A percentile compares a stretch with the other conserved stretches of the same genome.
phyloP scores from a whole-genome alignment of 371 early-diverging fungal genomes.

The Rhizopus microsporus region DNA sequence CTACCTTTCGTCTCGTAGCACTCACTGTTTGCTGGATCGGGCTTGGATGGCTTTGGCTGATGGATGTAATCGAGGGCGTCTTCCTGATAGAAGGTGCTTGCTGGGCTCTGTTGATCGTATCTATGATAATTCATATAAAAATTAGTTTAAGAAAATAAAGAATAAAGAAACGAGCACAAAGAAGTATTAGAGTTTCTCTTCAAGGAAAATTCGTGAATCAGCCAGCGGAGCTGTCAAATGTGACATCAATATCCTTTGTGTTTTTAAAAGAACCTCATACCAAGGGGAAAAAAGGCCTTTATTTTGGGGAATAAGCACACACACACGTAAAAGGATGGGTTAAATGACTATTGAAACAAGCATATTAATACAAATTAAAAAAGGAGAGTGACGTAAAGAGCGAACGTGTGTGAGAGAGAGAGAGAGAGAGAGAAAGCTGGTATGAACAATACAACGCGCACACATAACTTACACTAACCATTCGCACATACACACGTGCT shows the following conservation, averaged over 20 bases:
- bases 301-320: not conserved
- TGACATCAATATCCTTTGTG: too few relatives aligned
- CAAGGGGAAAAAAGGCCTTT: not conserved
- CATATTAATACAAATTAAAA: too few relatives aligned
- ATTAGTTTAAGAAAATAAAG: conserved; percentile 1
- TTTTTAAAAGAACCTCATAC: not conserved
- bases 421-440: too few relatives aligned
- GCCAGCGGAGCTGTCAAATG: not conserved
- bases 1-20: not conserved
- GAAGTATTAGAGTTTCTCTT: conserved; percentile 25
- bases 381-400: too few relatives aligned
- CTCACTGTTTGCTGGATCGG: not conserved
- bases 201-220: not conserved
- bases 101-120: not conserved
- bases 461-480: not conserved
- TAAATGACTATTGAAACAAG: not conserved
- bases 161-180: conserved; percentile 9
- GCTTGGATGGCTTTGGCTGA: not conserved
- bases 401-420: too few relatives aligned
- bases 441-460: too few relatives aligned
- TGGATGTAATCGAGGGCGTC: conserved; percentile 32
- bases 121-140: not conserved
- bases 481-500: too few relatives aligned
- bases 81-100: conserved; percentile 7
- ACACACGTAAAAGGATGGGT: not conserved